Conservation (phyloP, 176 grass and related monocot genomes). For the Carex scoparia region DNA sequence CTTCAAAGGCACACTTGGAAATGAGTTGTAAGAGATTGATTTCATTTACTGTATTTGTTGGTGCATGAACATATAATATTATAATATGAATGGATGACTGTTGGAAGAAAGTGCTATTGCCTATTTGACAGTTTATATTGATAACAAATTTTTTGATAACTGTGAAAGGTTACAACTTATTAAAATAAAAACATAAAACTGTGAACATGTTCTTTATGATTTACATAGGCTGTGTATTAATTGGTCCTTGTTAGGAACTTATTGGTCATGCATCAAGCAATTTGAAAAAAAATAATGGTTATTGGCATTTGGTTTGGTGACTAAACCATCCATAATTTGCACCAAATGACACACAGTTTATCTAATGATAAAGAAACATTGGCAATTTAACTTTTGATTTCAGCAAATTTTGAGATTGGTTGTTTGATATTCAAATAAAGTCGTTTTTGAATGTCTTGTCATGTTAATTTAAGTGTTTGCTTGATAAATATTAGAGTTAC, state of each 20-base stretch:
- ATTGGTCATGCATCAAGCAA: neutral
- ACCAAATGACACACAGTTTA: neutral
- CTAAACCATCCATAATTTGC: neutral
- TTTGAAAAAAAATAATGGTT: neutral
- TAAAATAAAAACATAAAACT: neutral
- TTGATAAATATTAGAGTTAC: neutral
- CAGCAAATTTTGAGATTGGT: neutral
- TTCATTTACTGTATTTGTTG: neutral
- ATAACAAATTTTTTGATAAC: neutral
- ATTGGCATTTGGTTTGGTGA: too few relatives aligned
- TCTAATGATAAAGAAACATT: neutral
- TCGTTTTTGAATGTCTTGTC: neutral
- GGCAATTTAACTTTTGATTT: neutral
- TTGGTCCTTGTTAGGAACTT: neutral
- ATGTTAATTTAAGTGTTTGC: neutral
- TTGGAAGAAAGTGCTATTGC: neutral
- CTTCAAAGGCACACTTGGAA: neutral
- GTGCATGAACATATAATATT: neutral
- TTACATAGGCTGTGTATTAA: neutral
- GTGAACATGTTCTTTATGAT: neutral
- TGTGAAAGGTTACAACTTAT: neutral
- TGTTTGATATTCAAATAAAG: neutral
- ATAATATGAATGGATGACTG: neutral
- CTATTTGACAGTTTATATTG: neutral
- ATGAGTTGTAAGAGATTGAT: neutral